Conservation (phyloP, 805 yeast genomes). For the Kurtzmaniella cleridarum region DNA sequence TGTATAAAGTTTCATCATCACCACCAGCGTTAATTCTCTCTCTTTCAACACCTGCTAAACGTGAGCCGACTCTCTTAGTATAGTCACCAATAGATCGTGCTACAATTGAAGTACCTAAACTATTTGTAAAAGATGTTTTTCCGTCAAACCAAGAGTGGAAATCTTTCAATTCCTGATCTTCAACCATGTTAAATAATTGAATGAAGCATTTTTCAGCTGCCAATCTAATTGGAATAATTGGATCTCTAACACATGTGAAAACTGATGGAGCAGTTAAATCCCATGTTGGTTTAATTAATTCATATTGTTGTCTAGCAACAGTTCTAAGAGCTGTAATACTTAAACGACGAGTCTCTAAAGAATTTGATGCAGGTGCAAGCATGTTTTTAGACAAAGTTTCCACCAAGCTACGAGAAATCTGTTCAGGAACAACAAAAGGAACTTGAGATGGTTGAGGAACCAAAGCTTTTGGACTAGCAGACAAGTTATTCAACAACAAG, state of each 20-base stretch:
- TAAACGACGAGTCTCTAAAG: constrained; percentile 75
- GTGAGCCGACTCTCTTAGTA: constrained; percentile 80
- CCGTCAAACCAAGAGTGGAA: constrained; percentile 64
- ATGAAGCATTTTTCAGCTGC: constrained; percentile 91
- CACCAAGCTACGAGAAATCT: constrained; percentile 39
- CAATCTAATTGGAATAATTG: constrained; percentile 83
- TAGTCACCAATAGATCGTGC: constrained; percentile 81
- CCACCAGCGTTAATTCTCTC: constrained; percentile 89
- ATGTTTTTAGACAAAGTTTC: constrained; percentile 45
- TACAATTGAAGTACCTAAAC: constrained; percentile 44
- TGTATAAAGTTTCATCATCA: constrained; percentile 76
- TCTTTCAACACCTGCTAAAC: constrained; percentile 82
- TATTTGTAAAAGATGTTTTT: constrained; percentile 33
- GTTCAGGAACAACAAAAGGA: constrained; percentile 37
- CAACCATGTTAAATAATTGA: constrained; percentile 65
- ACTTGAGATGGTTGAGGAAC: constrained; percentile 6
- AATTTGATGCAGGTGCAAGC: constrained; percentile 51
- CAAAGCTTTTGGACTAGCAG: constrained; percentile 17
- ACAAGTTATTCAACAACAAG: constrained; percentile 47
- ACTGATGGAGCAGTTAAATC: constrained; percentile 64
- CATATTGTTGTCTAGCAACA: constrained; percentile 56
- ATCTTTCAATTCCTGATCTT: constrained; percentile 47
- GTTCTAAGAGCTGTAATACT: constrained; percentile 74
- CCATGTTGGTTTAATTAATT: constrained; percentile 47
- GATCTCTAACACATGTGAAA: constrained; percentile 79